Evolutionary conservation across 208 protist species (phyloP).

Genomic region (Willaertia magna): DNA sequence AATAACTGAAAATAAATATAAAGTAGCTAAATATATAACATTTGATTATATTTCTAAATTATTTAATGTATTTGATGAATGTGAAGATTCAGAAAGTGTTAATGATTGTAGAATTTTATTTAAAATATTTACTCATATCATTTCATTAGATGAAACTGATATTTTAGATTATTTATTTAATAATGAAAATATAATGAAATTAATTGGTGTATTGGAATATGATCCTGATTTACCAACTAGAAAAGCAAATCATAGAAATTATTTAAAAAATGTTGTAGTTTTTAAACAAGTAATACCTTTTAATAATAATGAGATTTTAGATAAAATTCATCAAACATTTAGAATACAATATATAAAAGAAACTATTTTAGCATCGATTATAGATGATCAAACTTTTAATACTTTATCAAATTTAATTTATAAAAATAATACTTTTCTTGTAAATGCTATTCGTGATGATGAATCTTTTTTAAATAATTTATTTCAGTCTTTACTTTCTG

Average conservation of each 20-base stretch:
- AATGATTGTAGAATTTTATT: neutral
- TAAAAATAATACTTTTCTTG: neutral
- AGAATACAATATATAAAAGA: conserved; percentile 5
- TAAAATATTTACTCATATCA: neutral
- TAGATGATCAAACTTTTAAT: neutral
- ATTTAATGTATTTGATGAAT: neutral
- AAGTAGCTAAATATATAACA: neutral
- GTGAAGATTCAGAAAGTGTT: neutral
- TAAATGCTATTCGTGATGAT: neutral
- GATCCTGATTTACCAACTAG: neutral
- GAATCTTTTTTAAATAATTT: neutral
- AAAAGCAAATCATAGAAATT: conserved; percentile 4
- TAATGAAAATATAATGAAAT: neutral
- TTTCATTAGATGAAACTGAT: neutral
- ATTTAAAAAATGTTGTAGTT: neutral
- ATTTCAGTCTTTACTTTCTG: neutral
- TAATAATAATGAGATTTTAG: neutral
- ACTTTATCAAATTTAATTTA: neutral
- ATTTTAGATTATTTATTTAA: neutral
- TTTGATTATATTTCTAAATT: neutral
- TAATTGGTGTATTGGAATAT: conserved; percentile 6
- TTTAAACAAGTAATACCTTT: conserved; percentile 1
- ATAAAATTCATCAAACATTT: conserved; percentile 7
- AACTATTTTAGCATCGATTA: neutral
- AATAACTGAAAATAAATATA: neutral